Evolutionary conservation across 1,284 basidiomycete species (phyloP), one percentile per base, ranked within the genome.

Genomic region (Grifola frondosa): DNA sequence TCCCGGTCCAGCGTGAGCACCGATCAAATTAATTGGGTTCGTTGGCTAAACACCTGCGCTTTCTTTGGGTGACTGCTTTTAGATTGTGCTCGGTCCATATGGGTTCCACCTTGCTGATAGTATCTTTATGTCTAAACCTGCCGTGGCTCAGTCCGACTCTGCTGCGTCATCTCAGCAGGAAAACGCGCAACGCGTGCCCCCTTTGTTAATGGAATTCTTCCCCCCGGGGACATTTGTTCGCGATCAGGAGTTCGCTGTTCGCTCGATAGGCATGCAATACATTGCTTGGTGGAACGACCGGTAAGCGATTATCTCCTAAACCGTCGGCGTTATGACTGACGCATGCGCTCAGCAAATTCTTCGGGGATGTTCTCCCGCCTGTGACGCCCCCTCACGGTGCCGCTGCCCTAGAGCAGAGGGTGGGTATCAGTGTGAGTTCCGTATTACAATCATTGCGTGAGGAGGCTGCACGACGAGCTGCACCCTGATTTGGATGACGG

Each of bases 131-230:
- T 75, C 75, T 31, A 79, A 78, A 1, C 74, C 75, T 10, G 17
- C 31, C 6, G 7, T 10, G 10, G 32, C 21, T 13, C 13, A 33
- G 58, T 61, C 40, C 61, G 10, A 39, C n/a, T 6, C 41, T 10
- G 7, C 37, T 2, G 7, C 17, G 12, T 23, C 29, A 40, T 19
- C 19, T 38, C 36, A 43, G 23, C 17, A 42, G 12, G 19, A 40
- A 7, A 42, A 31, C 20, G 20, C 36, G 22, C 29, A 48, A 1
- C 30, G 47, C 4, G 20, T 29, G 17, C 36, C 40, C 5, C 56
- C 59, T n/a, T 40, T 64, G 3, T 58, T 87, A 21, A 81, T 94
- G 69, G 91, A 95, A 65, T 76, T 94, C 61, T 93, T 91, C 69
- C 84, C 81, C 13, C 65, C 77, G 22, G 74, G 76, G 4, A 75